Conservation (phyloP, 2,329 filamentous ascomycete species). For the Claviceps arundinis region DNA sequence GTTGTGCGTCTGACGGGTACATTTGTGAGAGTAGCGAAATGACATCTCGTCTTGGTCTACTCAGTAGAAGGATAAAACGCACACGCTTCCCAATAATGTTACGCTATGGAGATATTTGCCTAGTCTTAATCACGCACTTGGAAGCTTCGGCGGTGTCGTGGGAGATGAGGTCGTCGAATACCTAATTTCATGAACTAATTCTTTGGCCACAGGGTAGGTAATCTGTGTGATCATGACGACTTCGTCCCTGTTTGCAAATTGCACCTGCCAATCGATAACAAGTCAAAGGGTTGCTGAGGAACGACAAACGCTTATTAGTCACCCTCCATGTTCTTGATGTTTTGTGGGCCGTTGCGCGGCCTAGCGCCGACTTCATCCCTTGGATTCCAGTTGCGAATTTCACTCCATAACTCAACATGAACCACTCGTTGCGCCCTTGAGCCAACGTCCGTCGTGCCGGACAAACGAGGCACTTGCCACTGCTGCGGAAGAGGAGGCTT, state of each 20-base stretch:
- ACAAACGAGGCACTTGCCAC: background rate
- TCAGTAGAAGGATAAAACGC: too few species aligned
- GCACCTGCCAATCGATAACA: too few species aligned
- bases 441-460: background rate
- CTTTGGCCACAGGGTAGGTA: background rate
- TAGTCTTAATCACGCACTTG: too few species aligned
- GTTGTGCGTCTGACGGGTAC: too few species aligned
- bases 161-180: too few species aligned
- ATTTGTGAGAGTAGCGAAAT: too few species aligned
- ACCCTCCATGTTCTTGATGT: background rate
- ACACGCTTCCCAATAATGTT: too few species aligned
- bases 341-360: background rate
- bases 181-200: background rate
- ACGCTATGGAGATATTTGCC: too few species aligned
- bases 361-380: conserved; percentile 3
- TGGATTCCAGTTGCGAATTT: conserved; percentile 5
- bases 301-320: background rate
- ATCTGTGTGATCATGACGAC: too few species aligned
- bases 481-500: background rate
- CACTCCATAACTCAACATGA: background rate
- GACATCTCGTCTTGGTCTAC: too few species aligned
- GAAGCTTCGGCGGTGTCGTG: too few species aligned
- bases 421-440: background rate
- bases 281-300: background rate
- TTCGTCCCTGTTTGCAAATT: too few species aligned